These are phyloP conservation scores for Phaffia australis DNA, from an alignment of 768 basidiomycete species.

Conservation along the genomic window DNA sequence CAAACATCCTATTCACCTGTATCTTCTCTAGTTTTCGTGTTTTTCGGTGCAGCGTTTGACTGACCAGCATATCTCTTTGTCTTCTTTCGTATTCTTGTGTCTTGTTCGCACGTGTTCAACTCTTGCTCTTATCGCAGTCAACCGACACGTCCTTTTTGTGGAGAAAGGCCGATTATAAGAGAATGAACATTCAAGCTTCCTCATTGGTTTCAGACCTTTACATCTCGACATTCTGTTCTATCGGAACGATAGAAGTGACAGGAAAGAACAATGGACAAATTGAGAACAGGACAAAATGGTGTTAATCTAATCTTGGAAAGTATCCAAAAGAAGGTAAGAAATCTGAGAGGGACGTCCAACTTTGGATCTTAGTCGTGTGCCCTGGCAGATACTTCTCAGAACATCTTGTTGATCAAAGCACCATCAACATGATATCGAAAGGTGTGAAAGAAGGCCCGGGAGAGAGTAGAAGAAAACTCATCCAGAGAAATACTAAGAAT, in stretches of 20 bases:
- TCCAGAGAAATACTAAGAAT: not conserved
- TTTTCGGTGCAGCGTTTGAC: too few relatives aligned
- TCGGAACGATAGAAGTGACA: not conserved
- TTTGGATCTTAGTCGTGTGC: too few relatives aligned
- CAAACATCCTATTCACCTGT: too few relatives aligned
- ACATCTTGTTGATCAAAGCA: not conserved
- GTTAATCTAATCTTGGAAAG: not conserved
- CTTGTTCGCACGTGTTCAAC: not conserved
- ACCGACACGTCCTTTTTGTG: conserved; percentile 62
- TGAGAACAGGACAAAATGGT: not conserved
- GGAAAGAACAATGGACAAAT: not conserved
- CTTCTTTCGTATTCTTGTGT: not conserved
- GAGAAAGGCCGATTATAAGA: conserved; percentile 41
- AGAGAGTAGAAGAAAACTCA: not conserved
- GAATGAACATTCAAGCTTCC: too few relatives aligned
- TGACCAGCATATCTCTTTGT: not conserved
- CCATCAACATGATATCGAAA: not conserved
- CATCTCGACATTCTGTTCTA: too few relatives aligned
- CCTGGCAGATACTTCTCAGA: not conserved
- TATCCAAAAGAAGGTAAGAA: conserved; percentile 5
- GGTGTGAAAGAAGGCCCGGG: not conserved
- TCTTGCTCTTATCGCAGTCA: conserved; percentile 43
- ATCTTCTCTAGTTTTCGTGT: too few relatives aligned
- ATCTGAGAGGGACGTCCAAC: not conserved
- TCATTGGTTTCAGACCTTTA: not conserved